phyloP scores from a whole-genome alignment of 352 stramenopile species.

The Blastocystis sp. region DNA sequence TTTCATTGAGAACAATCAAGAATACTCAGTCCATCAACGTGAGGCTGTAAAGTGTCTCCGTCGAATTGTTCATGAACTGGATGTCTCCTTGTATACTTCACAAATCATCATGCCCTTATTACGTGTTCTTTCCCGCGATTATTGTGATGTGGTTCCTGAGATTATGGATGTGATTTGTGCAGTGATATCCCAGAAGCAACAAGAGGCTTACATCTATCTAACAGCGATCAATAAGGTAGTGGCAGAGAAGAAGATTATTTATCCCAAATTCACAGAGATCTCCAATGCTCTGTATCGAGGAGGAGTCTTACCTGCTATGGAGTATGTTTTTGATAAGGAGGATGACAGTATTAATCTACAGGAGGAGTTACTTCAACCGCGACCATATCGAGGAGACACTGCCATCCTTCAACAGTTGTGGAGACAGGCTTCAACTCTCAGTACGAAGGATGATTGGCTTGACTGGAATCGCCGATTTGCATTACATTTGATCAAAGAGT shows the following conservation, averaged over 20 bases:
- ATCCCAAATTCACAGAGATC: constrained; percentile 66
- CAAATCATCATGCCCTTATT: constrained; percentile 66
- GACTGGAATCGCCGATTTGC: constrained; percentile 95
- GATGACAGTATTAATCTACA: constrained; percentile 1
- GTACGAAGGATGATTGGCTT: constrained; percentile 84
- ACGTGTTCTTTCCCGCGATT: constrained; percentile 38
- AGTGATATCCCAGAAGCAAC: constrained; percentile 29
- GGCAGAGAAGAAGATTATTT: constrained; percentile 56
- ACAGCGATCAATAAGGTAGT: constrained; percentile 58
- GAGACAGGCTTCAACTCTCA: not conserved
- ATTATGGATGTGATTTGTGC: constrained; percentile 46
- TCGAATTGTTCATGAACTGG: constrained; percentile 49
- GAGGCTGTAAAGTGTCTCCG: constrained; percentile 59
- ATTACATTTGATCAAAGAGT: constrained; percentile 92
- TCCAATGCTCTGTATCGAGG: constrained; percentile 65
- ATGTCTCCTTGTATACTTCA: constrained; percentile 56
- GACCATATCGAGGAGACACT: not conserved
- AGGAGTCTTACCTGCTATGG: not conserved
- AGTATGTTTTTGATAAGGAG: constrained; percentile 38
- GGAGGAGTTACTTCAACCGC: not conserved
- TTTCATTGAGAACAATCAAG: constrained; percentile 66
- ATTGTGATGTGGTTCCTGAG: not conserved
- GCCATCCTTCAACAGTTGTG: constrained; percentile 27
- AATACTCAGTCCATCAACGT: not conserved
- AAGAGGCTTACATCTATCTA: constrained; percentile 57